Evolutionary conservation across 2,329 filamentous ascomycete genomes (phyloP).

Genomic region (Myriosclerotinia curreyana): DNA sequence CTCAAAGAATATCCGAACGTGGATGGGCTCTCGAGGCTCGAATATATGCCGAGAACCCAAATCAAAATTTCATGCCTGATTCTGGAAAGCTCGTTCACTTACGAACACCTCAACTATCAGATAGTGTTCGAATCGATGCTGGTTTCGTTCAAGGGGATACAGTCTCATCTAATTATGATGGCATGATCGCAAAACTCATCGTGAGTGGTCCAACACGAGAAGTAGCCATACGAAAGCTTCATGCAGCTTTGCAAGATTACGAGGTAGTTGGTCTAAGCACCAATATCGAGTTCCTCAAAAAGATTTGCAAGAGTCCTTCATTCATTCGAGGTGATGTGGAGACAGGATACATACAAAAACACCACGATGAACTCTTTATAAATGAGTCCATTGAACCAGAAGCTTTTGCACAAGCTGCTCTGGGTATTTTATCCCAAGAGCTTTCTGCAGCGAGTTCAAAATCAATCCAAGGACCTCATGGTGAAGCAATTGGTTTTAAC

Average conservation of each 20-base stretch:
- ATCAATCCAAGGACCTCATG: constrained; percentile 42
- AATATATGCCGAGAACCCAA: constrained; percentile 95
- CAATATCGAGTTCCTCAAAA: constrained; percentile 95
- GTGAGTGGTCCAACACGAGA: constrained; percentile 76
- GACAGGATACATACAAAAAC: constrained; percentile 93
- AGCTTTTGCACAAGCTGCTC: constrained; percentile 80
- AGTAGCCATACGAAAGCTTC: constrained; percentile 79
- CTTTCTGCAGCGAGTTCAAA: constrained; percentile 36
- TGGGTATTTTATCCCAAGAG: constrained; percentile 64
- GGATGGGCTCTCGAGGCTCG: constrained; percentile 93
- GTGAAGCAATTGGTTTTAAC: constrained; percentile 51
- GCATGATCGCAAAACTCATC: constrained; percentile 98
- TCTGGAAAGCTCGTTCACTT: constrained; percentile 86
- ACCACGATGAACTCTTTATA: constrained; percentile 74
- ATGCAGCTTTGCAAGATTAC: constrained; percentile 77
- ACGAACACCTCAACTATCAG: constrained; percentile 63
- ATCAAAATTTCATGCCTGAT: constrained; percentile 88
- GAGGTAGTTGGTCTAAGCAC: constrained; percentile 91
- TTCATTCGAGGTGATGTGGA: constrained; percentile 89
- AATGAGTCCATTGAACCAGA: constrained; percentile 62
- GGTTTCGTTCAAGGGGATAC: constrained; percentile 90
- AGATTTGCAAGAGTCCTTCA: constrained; percentile 73
- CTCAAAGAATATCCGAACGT: constrained; percentile 65
- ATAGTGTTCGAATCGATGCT: constrained; percentile 84
- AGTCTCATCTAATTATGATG: constrained; percentile 92